Percentiles rank a stretch among this genome's conserved stretches.
Evolutionary conservation across 1,284 basidiomycete genomes (phyloP).

Genomic region (Cutaneotrichosporon cavernicola): DNA sequence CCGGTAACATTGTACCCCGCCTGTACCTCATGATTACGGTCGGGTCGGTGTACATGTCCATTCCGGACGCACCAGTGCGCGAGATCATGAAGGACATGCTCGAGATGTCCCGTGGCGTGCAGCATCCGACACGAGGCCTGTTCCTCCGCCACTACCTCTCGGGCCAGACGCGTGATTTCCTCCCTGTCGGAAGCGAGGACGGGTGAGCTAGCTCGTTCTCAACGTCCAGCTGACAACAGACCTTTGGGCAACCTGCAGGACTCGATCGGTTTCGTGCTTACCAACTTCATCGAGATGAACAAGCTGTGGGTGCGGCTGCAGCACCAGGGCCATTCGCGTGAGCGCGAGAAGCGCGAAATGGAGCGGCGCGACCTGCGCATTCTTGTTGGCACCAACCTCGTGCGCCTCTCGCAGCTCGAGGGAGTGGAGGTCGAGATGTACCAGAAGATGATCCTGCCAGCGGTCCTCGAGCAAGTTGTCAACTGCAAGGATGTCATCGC

Average conservation of each 20-base stretch:
- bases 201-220: slow-evolving; percentile 61
- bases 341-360: slow-evolving; percentile 91
- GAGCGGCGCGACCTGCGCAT: slow-evolving; percentile 89
- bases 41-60: slow-evolving; percentile 95
- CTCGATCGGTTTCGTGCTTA: slow-evolving; percentile 88
- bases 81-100: slow-evolving; percentile 99
- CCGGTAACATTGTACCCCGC: slow-evolving; percentile 73
- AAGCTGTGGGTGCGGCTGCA: slow-evolving; percentile 96
- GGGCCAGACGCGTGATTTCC: slow-evolving; percentile 87
- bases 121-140: slow-evolving; percentile 87
- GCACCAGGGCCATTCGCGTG: slow-evolving; percentile 90
- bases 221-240: slow-evolving; percentile 53
- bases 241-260: slow-evolving; percentile 84
- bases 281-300: slow-evolving; percentile 99
- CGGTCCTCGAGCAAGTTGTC: slow-evolving; percentile 89
- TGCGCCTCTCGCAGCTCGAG: slow-evolving; percentile 85
- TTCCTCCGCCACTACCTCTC: slow-evolving; percentile 92
- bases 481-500: slow-evolving; percentile 96
- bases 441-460: slow-evolving; percentile 75
- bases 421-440: slow-evolving; percentile 92
- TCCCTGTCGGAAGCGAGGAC: slow-evolving; percentile 77
- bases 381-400: slow-evolving; percentile 91
- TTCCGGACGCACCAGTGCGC: slow-evolving; percentile 89
- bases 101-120: slow-evolving; percentile 93
- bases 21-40: slow-evolving; percentile 98